These are phyloP conservation scores for Pestalotiopsis sp. DNA, from an alignment of 2,329 filamentous ascomycete species.

Conservation along the genomic window DNA sequence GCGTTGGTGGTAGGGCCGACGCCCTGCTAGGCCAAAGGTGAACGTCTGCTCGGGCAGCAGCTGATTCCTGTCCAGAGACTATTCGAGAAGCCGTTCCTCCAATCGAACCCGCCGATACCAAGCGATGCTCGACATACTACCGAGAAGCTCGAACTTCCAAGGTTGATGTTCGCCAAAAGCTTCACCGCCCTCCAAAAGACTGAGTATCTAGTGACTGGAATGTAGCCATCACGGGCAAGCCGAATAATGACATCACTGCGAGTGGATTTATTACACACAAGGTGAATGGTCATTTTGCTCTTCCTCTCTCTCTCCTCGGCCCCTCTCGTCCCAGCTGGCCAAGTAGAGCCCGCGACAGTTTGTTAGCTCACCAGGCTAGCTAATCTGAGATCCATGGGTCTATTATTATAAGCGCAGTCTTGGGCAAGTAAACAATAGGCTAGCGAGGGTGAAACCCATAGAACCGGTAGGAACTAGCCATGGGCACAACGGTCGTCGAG, in stretches of 20 bases:
- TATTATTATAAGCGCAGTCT: not conserved
- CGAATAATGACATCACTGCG: not conserved
- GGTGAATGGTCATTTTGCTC: too few relatives aligned
- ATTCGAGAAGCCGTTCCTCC: not conserved
- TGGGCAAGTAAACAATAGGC: not conserved
- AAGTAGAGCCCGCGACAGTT: not conserved
- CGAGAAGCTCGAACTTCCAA: not conserved
- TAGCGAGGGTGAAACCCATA: conserved; percentile 8
- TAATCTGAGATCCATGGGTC: not conserved
- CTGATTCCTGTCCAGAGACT: not conserved
- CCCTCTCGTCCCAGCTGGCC: not conserved
- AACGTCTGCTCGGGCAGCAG: not conserved
- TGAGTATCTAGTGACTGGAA: too few relatives aligned
- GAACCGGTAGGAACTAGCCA: conserved; percentile 4
- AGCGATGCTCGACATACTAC: not conserved
- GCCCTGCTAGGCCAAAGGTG: not conserved
- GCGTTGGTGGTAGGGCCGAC: not conserved
- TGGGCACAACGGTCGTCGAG: not conserved
- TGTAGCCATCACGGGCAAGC: not conserved
- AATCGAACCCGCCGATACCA: not conserved
- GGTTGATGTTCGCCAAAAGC: not conserved
- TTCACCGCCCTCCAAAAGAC: not conserved
- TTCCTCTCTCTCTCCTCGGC: too few relatives aligned
- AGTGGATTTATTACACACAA: not conserved
- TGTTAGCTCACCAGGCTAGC: not conserved